Evolutionary conservation across 345 rosid species (phyloP).

Genomic region (Psidium guajava): DNA sequence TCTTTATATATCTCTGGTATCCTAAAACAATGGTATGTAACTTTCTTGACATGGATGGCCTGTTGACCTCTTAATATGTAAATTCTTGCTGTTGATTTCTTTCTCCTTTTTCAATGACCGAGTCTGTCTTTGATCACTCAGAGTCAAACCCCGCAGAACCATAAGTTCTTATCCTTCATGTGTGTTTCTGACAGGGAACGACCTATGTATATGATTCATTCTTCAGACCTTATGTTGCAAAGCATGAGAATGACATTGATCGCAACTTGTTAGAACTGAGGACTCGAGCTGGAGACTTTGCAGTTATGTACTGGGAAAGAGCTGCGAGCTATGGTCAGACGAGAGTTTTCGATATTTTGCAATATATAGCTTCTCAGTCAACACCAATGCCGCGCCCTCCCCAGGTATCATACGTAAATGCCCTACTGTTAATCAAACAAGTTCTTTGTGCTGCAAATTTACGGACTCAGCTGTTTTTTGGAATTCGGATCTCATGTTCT

Average conservation of each 20-base stretch:
- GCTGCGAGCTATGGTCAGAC: conserved; percentile 43
- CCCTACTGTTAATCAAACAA: background rate
- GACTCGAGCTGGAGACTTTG: conserved; percentile 44
- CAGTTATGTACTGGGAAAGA: conserved; percentile 39
- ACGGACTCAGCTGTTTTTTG: background rate
- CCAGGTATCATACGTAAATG: conserved; percentile 17
- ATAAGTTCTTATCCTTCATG: background rate
- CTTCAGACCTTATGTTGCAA: conserved; percentile 44
- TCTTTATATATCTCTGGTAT: conserved; percentile 53
- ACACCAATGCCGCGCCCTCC: conserved; percentile 33
- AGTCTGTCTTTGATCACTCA: background rate
- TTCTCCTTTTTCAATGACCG: background rate
- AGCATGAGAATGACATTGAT: conserved; percentile 62
- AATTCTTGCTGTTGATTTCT: background rate
- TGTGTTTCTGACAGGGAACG: conserved; percentile 37
- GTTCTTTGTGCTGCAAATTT: background rate
- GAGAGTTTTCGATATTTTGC: conserved; percentile 41
- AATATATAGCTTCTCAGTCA: conserved; percentile 38
- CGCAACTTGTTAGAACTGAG: conserved; percentile 43
- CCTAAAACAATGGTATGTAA: conserved; percentile 46
- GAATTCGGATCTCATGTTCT: background rate
- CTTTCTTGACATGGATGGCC: background rate
- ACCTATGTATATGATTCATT: conserved; percentile 55
- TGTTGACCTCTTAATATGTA: background rate
- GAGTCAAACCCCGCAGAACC: background rate